Percentiles rank a stretch among this genome's conserved stretches.
Conservation (phyloP, 495 filamentous ascomycete species). For the Aspergillus affinis region DNA sequence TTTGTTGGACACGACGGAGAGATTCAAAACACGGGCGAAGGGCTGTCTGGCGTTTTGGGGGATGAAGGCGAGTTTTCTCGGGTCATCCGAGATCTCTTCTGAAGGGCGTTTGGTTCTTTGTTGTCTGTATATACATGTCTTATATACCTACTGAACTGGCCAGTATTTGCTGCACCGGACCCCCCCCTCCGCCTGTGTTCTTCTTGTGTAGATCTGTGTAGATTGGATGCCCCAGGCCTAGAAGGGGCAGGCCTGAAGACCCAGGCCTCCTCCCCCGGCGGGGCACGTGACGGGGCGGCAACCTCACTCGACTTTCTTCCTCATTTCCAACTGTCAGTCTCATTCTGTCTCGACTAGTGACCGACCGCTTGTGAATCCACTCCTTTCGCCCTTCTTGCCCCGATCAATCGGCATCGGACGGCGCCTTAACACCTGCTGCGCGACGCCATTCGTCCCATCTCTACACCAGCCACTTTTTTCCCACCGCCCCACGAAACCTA, state of each 20-base stretch:
- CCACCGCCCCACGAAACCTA: constrained; percentile 37
- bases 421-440: background rate
- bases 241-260: too few relatives aligned
- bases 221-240: too few relatives aligned
- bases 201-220: background rate
- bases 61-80: constrained; percentile 64
- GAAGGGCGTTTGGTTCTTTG: constrained; percentile 11
- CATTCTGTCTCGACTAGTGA: background rate
- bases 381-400: background rate
- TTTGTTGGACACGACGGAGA: constrained; percentile 45
- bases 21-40: constrained; percentile 46
- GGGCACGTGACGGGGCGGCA: background rate
- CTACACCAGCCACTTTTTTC: constrained; percentile 12
- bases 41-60: constrained; percentile 52
- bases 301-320: background rate
- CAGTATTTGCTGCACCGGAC: background rate
- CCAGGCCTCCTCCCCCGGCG: background rate
- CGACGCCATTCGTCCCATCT: constrained; percentile 1
- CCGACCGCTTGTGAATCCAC: constrained; percentile 12
- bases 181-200: background rate
- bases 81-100: constrained; percentile 67
- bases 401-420: background rate
- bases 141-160: background rate
- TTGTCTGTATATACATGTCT: background rate
- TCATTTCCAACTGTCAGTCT: background rate